Evolutionary conservation across 805 yeast species (phyloP).

Genomic region (Kodamaea hsintzibuensis): DNA sequence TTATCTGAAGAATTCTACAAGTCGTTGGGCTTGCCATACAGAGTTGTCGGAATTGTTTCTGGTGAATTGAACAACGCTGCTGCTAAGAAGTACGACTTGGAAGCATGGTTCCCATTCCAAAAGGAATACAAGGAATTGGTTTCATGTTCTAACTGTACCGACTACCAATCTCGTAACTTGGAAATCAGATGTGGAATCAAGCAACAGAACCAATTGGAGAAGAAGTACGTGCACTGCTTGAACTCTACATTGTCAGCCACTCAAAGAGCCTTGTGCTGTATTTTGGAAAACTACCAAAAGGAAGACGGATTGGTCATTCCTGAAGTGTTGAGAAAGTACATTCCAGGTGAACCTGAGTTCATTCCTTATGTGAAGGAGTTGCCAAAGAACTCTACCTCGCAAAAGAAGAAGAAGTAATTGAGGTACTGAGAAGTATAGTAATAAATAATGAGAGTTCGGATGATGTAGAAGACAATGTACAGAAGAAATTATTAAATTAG

Average conservation of each 20-base stretch:
- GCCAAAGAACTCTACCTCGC: conserved; percentile 91
- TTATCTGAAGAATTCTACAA: conserved; percentile 91
- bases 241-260: conserved; percentile 98
- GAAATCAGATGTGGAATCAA: conserved; percentile 99
- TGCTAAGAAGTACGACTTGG: conserved; percentile 97
- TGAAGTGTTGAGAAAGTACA: conserved; percentile 91
- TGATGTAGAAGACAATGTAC: not conserved
- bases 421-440: not conserved
- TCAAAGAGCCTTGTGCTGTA: conserved; percentile 96
- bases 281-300: conserved; percentile 96
- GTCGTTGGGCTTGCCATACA: conserved; percentile 88
- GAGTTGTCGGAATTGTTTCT: conserved; percentile 96
- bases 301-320: conserved; percentile 94
- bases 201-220: conserved; percentile 90
- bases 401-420: conserved; percentile 48
- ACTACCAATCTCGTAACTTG: conserved; percentile 96
- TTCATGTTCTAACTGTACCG: conserved; percentile 98
- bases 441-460: conserved; percentile 3
- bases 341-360: conserved; percentile 98
- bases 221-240: conserved; percentile 97
- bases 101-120: conserved; percentile 99
- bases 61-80: conserved; percentile 99
- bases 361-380: conserved; percentile 86
- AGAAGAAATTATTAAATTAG: too few species aligned
- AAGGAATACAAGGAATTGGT: conserved; percentile 97